Evolutionary conservation across 2,329 filamentous ascomycete genomes (phyloP).

Genomic region (Penicillium sp.): DNA sequence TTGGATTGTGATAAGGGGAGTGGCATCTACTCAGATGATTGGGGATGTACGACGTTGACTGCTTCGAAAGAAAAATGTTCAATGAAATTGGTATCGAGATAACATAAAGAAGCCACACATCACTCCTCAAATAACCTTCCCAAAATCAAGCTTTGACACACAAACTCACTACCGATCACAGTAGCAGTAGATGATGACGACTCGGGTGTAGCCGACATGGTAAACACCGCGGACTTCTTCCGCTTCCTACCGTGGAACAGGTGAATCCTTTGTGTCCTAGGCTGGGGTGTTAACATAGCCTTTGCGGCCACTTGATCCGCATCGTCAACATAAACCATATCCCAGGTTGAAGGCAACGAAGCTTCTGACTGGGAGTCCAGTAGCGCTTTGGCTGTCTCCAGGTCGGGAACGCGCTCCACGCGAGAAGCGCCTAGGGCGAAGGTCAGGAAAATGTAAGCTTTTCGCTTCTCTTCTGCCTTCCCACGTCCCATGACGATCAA

Average conservation of each 20-base stretch:
- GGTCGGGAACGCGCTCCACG: conserved; percentile 64
- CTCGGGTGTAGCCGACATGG: conserved; percentile 26
- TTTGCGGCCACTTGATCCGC: conserved; percentile 55
- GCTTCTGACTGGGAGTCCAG: conserved; percentile 52
- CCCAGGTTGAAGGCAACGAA: conserved; percentile 52
- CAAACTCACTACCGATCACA: conserved; percentile 78
- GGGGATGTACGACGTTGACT: not conserved
- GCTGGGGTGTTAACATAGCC: conserved; percentile 38
- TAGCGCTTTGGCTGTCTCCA: conserved; percentile 62
- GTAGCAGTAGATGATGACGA: conserved; percentile 52
- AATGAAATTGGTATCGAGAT: conserved; percentile 21
- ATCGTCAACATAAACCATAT: conserved; percentile 78
- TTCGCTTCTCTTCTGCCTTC: conserved; percentile 62
- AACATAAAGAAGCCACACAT: not conserved
- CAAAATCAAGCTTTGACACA: conserved; percentile 89
- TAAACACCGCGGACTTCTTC: conserved; percentile 33
- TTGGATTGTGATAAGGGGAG: not conserved
- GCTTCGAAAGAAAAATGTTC: not conserved
- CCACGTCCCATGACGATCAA: conserved; percentile 69
- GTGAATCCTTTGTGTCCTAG: conserved; percentile 27
- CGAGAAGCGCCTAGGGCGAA: conserved; percentile 70
- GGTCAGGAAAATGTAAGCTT: conserved; percentile 76
- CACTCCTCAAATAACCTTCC: conserved; percentile 69
- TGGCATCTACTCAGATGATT: not conserved
- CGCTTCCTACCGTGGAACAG: conserved; percentile 42